Evolutionary conservation across 805 yeast species (phyloP).

Genomic region (Saturnispora serradocipensis): DNA sequence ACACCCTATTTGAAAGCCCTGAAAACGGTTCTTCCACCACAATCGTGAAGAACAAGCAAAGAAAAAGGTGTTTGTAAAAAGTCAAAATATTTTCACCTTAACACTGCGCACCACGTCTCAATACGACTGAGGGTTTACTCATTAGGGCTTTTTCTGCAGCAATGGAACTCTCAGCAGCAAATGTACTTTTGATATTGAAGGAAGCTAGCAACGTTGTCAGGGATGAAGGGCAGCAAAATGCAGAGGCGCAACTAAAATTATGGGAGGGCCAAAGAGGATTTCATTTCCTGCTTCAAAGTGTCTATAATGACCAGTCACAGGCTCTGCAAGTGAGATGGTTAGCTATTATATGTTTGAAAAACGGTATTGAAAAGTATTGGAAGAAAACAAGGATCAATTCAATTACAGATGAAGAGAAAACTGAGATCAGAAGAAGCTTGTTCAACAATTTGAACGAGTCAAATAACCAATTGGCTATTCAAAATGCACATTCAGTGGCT

Average conservation of each 20-base stretch:
- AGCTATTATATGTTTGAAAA: constrained; percentile 79
- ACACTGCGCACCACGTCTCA: background rate
- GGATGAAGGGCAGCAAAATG: constrained; percentile 44
- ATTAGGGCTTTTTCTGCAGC: background rate
- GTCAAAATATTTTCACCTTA: background rate
- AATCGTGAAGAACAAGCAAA: constrained; percentile 1
- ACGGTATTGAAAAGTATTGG: constrained; percentile 83
- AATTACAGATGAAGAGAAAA: constrained; percentile 59
- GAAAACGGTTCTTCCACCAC: constrained; percentile 20
- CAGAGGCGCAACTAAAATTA: constrained; percentile 56
- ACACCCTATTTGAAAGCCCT: constrained; percentile 17
- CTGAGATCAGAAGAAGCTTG: constrained; percentile 46
- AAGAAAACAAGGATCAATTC: constrained; percentile 49
- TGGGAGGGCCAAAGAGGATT: constrained; percentile 54
- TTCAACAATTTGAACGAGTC: constrained; percentile 55
- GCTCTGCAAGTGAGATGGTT: constrained; percentile 74
- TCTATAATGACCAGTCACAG: constrained; percentile 49
- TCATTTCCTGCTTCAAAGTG: constrained; percentile 30
- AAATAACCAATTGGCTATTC: constrained; percentile 66
- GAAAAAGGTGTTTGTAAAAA: constrained; percentile 2
- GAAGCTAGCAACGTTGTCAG: constrained; percentile 45
- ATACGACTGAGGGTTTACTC: background rate
- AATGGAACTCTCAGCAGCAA: constrained; percentile 10
- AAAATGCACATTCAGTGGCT: constrained; percentile 77
- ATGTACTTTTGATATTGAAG: constrained; percentile 32